A percentile compares a stretch with the other conserved stretches of the same genome.
Conservation (phyloP, 164 flowering plant genomes). For the Kalanchoe fedtschenkoi region DNA sequence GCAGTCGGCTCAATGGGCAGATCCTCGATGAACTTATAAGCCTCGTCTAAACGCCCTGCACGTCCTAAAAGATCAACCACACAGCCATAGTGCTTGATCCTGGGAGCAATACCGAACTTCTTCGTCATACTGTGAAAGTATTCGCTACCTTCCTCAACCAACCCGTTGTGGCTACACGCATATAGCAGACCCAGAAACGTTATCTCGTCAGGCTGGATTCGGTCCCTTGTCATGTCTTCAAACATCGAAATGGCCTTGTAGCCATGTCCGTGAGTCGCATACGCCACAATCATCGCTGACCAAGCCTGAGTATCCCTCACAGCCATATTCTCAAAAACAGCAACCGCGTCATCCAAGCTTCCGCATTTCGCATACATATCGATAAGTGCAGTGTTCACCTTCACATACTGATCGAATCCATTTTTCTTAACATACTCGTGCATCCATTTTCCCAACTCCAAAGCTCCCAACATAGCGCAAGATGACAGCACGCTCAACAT, state of each 20-base stretch:
- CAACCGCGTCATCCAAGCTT: constrained; percentile 51
- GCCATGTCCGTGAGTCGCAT: constrained; percentile 53
- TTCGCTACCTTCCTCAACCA: constrained; percentile 40
- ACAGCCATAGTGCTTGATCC: constrained; percentile 65
- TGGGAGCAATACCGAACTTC: constrained; percentile 32
- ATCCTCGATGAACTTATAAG: constrained; percentile 40
- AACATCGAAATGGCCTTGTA: constrained; percentile 36
- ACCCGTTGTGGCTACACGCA: constrained; percentile 59
- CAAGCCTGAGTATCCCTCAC: constrained; percentile 53
- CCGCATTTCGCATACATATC: constrained; percentile 79
- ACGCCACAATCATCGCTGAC: constrained; percentile 63
- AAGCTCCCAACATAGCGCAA: constrained; percentile 53
- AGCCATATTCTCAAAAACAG: constrained; percentile 36
- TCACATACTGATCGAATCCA: constrained; percentile 39
- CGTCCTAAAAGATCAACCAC: constrained; percentile 64
- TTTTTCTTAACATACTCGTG: constrained; percentile 50
- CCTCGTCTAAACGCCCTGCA: constrained; percentile 51
- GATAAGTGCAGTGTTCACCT: constrained; percentile 62
- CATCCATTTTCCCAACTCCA: constrained; percentile 62
- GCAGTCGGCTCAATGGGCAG: constrained; percentile 53
- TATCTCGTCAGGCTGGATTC: constrained; percentile 40
- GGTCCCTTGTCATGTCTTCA: constrained; percentile 37
- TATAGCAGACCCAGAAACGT: constrained; percentile 57
- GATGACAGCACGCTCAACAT: constrained; percentile 49
- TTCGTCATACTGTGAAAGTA: constrained; percentile 44